Conservation (phyloP, 2,329 filamentous ascomycete species). For the Endocalyx cinctus region DNA sequence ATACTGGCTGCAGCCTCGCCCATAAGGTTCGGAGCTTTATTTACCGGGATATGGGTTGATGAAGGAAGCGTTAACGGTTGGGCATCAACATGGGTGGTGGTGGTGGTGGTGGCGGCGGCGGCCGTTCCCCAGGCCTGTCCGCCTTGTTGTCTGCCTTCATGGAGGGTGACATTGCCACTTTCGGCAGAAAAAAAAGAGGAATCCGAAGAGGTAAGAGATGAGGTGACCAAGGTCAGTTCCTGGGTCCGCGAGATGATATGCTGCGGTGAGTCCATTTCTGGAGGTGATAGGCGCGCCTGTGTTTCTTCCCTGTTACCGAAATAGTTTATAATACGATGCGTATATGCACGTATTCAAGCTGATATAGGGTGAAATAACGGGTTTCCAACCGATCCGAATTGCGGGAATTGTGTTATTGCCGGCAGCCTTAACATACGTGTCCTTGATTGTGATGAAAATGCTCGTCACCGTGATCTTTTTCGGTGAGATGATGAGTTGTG, state of each 20-base stretch:
- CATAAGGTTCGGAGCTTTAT: conserved; percentile 7
- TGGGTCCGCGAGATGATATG: conserved; percentile 31
- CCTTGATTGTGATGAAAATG: no score
- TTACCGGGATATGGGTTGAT: no score
- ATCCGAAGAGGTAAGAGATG: conserved; percentile 11
- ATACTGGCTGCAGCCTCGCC: conserved; percentile 6
- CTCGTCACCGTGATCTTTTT: conserved; percentile 4
- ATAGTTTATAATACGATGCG: no score
- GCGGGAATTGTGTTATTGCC: no score
- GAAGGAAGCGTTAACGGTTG: conserved; percentile 24
- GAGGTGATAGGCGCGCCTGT: no score
- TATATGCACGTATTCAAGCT: no score
- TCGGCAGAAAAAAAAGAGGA: conserved; percentile 15
- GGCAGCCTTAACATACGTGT: no score
- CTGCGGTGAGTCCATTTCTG: conserved; percentile 18
- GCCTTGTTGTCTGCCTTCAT: conserved; percentile 8
- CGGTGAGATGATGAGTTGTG: conserved; percentile 14
- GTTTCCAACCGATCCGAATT: no score
- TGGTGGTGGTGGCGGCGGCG: conserved; percentile 7
- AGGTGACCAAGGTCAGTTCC: conserved; percentile 24
- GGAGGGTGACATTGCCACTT: conserved; percentile 20
- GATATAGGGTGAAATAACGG: no score
- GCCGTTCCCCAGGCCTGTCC: conserved; percentile 20
- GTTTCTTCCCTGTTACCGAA: no score
- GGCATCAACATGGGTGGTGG: conserved; percentile 19